These are phyloP conservation scores for Starmerella lactis-condensi DNA, from an alignment of 805 yeast species.

Conservation along the genomic window DNA sequence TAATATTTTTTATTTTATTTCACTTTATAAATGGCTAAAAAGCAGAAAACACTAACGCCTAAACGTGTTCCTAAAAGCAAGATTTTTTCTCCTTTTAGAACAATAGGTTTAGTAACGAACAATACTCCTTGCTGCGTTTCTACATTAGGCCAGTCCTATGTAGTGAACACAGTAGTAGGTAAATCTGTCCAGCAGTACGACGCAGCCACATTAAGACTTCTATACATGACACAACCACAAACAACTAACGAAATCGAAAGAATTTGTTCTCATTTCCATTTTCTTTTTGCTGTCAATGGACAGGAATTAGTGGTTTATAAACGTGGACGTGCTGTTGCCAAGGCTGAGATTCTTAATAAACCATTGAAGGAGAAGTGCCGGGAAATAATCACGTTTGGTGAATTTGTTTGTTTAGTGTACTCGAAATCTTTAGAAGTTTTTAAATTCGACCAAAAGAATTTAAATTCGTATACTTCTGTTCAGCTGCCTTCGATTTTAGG, in stretches of 20 bases:
- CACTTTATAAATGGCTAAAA: conserved; percentile 1
- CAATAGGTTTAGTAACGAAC: conserved; percentile 73
- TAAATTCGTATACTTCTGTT: conserved; percentile 52
- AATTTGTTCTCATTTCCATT: conserved; percentile 64
- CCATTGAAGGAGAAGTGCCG: no score
- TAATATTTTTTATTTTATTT: conserved; percentile 7
- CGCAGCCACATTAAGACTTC: conserved; percentile 57
- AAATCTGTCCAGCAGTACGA: conserved; percentile 82
- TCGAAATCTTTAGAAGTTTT: conserved; percentile 34
- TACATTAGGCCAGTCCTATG: conserved; percentile 69
- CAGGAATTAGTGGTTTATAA: conserved; percentile 56
- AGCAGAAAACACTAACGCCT: conserved; percentile 1
- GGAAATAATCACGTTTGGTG: conserved; percentile 61
- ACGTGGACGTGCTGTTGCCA: conserved; percentile 51
- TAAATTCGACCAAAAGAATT: conserved; percentile 35
- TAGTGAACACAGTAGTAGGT: conserved; percentile 80
- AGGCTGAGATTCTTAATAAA: conserved; percentile 21
- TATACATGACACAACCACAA: conserved; percentile 70
- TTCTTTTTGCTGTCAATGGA: conserved; percentile 61
- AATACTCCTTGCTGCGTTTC: conserved; percentile 75
- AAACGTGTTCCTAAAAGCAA: background rate
- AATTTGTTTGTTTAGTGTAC: conserved; percentile 44
- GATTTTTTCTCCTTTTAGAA: conserved; percentile 17
- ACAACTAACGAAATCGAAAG: conserved; percentile 53
- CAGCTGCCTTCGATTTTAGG: conserved; percentile 47